Percentiles rank a stretch among this genome's conserved stretches.
Conservation (phyloP, 768 basidiomycete species). For the Floccularia luteovirens region DNA sequence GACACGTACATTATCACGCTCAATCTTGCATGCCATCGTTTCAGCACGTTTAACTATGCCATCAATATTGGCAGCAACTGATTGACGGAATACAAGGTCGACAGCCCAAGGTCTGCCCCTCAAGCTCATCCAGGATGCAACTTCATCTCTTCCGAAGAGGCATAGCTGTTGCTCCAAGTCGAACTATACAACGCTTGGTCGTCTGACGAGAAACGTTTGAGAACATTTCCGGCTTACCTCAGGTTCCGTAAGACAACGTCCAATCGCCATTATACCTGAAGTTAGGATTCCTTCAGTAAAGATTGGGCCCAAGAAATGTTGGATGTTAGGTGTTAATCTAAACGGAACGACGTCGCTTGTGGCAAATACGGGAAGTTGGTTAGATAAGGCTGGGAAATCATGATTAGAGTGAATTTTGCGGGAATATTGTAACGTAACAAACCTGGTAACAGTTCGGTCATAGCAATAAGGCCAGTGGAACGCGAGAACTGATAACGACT, state of each 20-base stretch:
- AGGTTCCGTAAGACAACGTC: conserved; percentile 82
- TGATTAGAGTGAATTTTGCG: not conserved
- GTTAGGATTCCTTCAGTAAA: conserved; percentile 88
- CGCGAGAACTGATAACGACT: conserved; percentile 83
- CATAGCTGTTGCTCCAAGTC: conserved; percentile 90
- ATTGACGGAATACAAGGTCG: conserved; percentile 50
- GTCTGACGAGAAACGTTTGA: not conserved
- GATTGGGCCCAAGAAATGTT: conserved; percentile 83
- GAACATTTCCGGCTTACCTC: conserved; percentile 46
- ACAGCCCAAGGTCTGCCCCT: conserved; percentile 48
- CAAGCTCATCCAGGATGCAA: conserved; percentile 65
- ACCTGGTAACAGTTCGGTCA: conserved; percentile 91
- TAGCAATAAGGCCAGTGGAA: conserved; percentile 83
- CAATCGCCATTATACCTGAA: conserved; percentile 85
- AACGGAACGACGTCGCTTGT: conserved; percentile 91
- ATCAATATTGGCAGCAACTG: conserved; percentile 51
- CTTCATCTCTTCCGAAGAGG: conserved; percentile 90
- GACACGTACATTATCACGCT: conserved; percentile 68
- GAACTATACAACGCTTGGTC: conserved; percentile 40
- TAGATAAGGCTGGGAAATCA: conserved; percentile 27
- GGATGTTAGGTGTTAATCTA: conserved; percentile 95
- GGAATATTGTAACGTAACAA: conserved; percentile 9
- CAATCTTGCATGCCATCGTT: conserved; percentile 78
- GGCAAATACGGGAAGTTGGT: conserved; percentile 51
- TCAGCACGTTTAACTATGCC: conserved; percentile 75